Conservation (phyloP, 1,284 basidiomycete species). For the Apiotrichum mycotoxinovorans region DNA sequence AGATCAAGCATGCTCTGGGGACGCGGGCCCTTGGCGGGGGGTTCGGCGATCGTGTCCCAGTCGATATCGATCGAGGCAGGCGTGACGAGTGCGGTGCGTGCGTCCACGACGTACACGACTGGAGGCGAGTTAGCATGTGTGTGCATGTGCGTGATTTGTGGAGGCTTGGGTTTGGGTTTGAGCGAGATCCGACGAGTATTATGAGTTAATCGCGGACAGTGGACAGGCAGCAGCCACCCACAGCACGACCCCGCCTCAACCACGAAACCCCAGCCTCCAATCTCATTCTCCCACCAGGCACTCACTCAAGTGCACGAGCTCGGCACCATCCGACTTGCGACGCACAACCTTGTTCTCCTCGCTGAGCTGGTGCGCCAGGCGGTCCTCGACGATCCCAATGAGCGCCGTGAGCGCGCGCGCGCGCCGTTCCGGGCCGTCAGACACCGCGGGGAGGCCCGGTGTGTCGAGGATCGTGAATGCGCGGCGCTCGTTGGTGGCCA, state of each 20-base stretch:
- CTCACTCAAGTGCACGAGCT: slow-evolving; percentile 43
- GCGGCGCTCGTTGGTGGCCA: slow-evolving; percentile 9
- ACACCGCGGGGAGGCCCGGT: slow-evolving; percentile 30
- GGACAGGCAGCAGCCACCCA: no score
- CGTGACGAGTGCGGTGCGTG: slow-evolving; percentile 27
- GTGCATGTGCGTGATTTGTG: no score
- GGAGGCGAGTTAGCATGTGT: no score
- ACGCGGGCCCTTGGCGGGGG: slow-evolving; percentile 1
- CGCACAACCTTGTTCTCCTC: slow-evolving; percentile 44
- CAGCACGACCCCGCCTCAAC: no score
- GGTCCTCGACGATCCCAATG: slow-evolving; percentile 37
- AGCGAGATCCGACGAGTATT: no score
- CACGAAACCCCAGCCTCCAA: background rate
- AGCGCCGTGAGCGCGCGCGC: slow-evolving; percentile 32
- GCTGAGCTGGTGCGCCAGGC: slow-evolving; percentile 34
- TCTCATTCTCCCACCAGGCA: background rate
- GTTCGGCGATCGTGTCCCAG: slow-evolving; percentile 19
- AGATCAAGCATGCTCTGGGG: slow-evolving; percentile 5
- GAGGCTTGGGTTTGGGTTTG: no score
- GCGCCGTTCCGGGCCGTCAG: slow-evolving; percentile 1
- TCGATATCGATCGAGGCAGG: slow-evolving; percentile 13
- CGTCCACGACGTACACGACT: slow-evolving; percentile 47
- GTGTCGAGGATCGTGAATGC: slow-evolving; percentile 33
- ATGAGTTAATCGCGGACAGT: no score
- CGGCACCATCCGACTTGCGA: slow-evolving; percentile 33